Conservation (phyloP, 306 rosid genomes). For the Lathyrus tuberosus region DNA sequence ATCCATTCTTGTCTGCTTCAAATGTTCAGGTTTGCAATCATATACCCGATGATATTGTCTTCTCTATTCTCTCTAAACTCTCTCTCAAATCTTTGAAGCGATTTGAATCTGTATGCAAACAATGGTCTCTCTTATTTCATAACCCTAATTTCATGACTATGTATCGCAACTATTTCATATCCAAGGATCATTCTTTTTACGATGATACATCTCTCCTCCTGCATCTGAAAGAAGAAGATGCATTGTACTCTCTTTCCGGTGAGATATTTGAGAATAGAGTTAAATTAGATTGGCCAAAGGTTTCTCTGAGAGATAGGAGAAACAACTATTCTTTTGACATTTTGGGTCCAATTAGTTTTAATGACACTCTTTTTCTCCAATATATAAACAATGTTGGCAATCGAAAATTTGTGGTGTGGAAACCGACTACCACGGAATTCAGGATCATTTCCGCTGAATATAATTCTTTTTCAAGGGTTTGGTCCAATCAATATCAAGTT, state of each 20-base stretch:
- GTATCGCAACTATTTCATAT: background rate
- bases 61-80: background rate
- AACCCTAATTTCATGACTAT: background rate
- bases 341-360: background rate
- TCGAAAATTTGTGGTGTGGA: background rate
- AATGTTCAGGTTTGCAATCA: background rate
- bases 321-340: background rate
- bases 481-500: background rate
- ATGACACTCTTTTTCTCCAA: background rate
- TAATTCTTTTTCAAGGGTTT: rapidly evolving
- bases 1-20: too few species aligned
- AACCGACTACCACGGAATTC: background rate
- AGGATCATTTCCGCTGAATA: background rate
- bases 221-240: background rate
- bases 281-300: background rate
- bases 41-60: background rate
- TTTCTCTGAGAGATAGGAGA: too few species aligned
- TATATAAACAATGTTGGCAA: rapidly evolving
- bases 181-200: background rate
- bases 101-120: background rate
- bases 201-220: background rate
- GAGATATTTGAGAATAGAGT: background rate
- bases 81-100: background rate
- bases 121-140: background rate
- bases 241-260: background rate